Evolutionary conservation across 805 yeast genomes (phyloP).

Genomic region (Kuraishia piskuri): DNA sequence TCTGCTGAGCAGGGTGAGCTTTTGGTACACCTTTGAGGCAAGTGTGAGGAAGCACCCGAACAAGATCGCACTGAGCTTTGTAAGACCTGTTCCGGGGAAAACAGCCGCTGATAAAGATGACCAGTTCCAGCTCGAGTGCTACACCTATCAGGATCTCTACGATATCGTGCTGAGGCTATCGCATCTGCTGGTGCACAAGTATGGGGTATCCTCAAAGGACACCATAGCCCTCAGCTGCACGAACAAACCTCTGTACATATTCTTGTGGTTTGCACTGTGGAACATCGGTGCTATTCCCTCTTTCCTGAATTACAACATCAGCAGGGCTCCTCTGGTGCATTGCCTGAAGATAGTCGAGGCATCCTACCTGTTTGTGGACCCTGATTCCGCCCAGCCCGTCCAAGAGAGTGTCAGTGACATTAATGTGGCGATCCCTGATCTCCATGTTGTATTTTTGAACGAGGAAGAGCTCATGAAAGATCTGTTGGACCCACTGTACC

Average conservation of each 20-base stretch:
- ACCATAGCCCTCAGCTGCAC: conserved; percentile 69
- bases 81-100: conserved; percentile 33
- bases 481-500: conserved; percentile 29
- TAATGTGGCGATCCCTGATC: conserved; percentile 21
- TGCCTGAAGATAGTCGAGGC: conserved; percentile 66
- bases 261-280: conserved; percentile 84
- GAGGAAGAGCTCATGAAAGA: conserved; percentile 27
- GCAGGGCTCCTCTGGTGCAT: conserved; percentile 69
- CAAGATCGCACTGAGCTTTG: conserved; percentile 54
- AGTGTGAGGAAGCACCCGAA: conserved; percentile 41
- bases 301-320: conserved; percentile 72
- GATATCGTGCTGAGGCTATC: conserved; percentile 60
- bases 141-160: conserved; percentile 63
- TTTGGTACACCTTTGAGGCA: conserved; percentile 64
- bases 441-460: conserved; percentile 12
- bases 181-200: conserved; percentile 50
- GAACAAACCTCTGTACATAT: conserved; percentile 74
- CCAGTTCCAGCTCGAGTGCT: conserved; percentile 51
- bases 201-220: conserved; percentile 58
- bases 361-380: conserved; percentile 63
- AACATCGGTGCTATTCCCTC: conserved; percentile 87
- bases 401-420: conserved; percentile 33
- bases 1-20: conserved; percentile 37
- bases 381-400: conserved; percentile 49
- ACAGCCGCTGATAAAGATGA: conserved; percentile 37